A percentile compares a stretch with the other conserved stretches of the same genome.
Evolutionary conservation across 345 rosid genomes (phyloP).

Genomic region (Gossypium bickii): DNA sequence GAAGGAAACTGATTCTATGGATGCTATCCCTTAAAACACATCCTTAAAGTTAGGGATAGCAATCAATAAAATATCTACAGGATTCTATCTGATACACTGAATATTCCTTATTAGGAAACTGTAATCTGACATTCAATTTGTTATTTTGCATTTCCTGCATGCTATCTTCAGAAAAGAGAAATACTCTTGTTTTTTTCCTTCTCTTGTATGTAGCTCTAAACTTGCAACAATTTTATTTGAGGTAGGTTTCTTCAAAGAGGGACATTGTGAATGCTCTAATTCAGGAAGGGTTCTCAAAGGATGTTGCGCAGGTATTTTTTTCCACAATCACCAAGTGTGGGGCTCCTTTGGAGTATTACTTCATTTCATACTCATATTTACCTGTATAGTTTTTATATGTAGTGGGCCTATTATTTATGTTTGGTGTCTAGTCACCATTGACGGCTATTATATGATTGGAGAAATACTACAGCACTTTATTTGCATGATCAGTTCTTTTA

Average conservation of each 20-base stretch:
- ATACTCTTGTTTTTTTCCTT: background rate
- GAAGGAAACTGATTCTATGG: too few species aligned
- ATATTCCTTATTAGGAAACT: too few species aligned
- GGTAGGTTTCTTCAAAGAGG: constrained; percentile 55
- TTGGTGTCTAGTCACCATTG: background rate
- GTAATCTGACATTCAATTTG: too few species aligned
- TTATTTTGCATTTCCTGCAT: background rate
- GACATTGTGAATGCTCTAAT: constrained; percentile 43
- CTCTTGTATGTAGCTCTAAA: constrained; percentile 2
- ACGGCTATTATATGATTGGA: background rate
- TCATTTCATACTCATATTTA: background rate
- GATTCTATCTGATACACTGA: too few species aligned
- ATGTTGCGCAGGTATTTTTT: constrained; percentile 57
- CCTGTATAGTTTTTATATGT: background rate
- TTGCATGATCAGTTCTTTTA: background rate
- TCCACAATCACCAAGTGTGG: background rate
- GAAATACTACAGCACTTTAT: background rate
- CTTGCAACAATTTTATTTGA: constrained; percentile 18
- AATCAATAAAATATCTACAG: too few species aligned
- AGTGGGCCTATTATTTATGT: background rate
- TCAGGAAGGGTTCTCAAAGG: constrained; percentile 54
- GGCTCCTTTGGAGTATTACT: background rate
- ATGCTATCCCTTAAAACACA: too few species aligned
- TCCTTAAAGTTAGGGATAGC: too few species aligned
- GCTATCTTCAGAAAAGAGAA: background rate